Conservation (phyloP, 2,329 filamentous ascomycete species). For the Aspergillus alliaceus region DNA sequence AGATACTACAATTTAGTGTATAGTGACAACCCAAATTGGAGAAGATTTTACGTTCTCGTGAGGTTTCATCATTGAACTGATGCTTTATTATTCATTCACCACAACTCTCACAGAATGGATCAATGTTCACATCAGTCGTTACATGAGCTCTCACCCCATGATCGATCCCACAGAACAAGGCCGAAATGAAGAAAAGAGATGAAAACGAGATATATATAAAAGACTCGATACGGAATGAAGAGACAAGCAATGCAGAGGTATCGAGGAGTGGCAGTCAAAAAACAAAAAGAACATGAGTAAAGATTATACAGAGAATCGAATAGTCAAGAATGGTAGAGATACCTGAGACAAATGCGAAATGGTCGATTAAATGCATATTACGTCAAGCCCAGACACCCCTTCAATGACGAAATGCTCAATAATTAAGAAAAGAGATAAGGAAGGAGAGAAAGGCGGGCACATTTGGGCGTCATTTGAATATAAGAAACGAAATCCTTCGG, state of each 20-base stretch:
- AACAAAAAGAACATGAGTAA: neutral
- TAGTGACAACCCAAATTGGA: neutral
- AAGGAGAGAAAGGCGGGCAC: neutral
- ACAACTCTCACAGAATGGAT: neutral
- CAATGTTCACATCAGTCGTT: neutral
- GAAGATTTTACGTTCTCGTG: neutral
- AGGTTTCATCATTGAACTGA: neutral
- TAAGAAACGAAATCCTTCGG: neutral
- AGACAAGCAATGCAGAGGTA: neutral
- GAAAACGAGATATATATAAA: neutral
- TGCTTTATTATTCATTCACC: neutral
- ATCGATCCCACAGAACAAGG: neutral
- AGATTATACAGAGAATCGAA: constrained; percentile 15
- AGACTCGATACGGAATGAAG: neutral
- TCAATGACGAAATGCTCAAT: neutral
- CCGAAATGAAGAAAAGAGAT: neutral
- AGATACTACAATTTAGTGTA: no score
- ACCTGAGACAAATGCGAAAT: neutral
- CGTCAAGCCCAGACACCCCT: neutral
- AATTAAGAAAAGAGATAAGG: neutral
- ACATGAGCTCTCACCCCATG: neutral
- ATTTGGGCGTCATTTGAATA: neutral
- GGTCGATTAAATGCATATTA: constrained; percentile 11
- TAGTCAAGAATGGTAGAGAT: neutral
- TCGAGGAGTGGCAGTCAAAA: neutral